phyloP scores from a whole-genome alignment of 306 rosid species.

The Lagenaria siceraria region DNA sequence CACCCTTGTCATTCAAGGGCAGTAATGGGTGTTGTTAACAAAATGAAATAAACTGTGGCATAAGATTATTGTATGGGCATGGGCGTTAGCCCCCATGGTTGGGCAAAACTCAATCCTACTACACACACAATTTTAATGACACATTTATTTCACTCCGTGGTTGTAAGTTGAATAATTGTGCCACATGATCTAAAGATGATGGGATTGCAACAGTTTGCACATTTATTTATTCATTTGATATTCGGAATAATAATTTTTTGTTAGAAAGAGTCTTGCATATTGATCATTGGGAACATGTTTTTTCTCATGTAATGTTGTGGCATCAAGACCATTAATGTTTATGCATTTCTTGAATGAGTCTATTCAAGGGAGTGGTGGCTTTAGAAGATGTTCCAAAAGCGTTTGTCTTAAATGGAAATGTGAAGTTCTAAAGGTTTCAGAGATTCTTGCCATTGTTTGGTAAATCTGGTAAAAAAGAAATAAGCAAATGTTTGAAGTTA shows the following conservation, averaged over 20 bases:
- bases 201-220: neutral
- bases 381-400: neutral
- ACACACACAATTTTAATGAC: neutral
- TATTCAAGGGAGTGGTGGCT: neutral
- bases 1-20: neutral
- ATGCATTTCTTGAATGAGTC: neutral
- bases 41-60: neutral
- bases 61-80: neutral
- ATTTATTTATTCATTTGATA: neutral
- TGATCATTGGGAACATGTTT: neutral
- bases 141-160: neutral
- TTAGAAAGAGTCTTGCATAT: neutral
- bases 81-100: neutral
- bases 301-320: neutral
- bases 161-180: neutral
- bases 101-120: neutral
- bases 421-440: neutral
- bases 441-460: neutral
- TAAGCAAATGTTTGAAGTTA: neutral
- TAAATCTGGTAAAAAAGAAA: neutral
- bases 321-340: neutral
- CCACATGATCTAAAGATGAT: neutral
- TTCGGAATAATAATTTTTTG: neutral
- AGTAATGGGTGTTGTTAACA: neutral
- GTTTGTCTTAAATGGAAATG: neutral